phyloP scores from a whole-genome alignment of 2,329 filamentous ascomycete species.

The Malbranchea zuffiana region DNA sequence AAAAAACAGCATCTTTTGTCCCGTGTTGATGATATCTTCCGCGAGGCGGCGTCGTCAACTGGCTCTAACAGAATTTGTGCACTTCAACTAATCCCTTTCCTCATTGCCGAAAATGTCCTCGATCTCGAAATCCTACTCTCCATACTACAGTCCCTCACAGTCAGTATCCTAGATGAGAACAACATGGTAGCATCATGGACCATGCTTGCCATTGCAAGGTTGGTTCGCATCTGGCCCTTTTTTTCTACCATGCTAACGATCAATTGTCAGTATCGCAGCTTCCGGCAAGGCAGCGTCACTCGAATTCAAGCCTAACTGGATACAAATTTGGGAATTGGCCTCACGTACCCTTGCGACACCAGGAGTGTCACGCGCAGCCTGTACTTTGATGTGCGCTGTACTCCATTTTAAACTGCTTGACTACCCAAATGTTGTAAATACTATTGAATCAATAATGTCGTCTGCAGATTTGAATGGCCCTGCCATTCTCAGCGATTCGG shows the following conservation, averaged over 20 bases:
- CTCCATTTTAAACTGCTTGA: constrained; percentile 55
- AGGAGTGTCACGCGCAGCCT: constrained; percentile 64
- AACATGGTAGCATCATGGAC: constrained; percentile 63
- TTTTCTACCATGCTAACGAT: constrained; percentile 2
- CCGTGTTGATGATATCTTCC: constrained; percentile 27
- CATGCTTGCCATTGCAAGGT: constrained; percentile 72
- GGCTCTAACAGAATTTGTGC: constrained; percentile 36
- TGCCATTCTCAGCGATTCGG: constrained; percentile 65
- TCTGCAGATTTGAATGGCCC: constrained; percentile 76
- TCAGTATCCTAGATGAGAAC: constrained; percentile 59
- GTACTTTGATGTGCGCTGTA: constrained; percentile 59
- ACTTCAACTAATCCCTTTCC: constrained; percentile 46
- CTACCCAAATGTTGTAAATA: constrained; percentile 56
- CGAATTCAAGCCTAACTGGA: constrained; percentile 49
- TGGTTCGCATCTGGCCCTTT: constrained; percentile 22
- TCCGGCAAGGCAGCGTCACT: constrained; percentile 27
- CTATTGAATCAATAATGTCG: constrained; percentile 60
- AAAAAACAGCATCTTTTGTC: constrained; percentile 31
- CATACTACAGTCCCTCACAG: constrained; percentile 48
- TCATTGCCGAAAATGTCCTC: constrained; percentile 37
- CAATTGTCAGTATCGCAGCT: constrained; percentile 24
- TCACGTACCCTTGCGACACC: constrained; percentile 59
- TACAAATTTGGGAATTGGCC: constrained; percentile 63
- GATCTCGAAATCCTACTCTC: constrained; percentile 43
- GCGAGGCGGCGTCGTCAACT: constrained; percentile 28